Evolutionary conservation across 176 grass and related monocot genomes (phyloP), one percentile per base, ranked within the genome.

Genomic region (Oryza australiensis): DNA sequence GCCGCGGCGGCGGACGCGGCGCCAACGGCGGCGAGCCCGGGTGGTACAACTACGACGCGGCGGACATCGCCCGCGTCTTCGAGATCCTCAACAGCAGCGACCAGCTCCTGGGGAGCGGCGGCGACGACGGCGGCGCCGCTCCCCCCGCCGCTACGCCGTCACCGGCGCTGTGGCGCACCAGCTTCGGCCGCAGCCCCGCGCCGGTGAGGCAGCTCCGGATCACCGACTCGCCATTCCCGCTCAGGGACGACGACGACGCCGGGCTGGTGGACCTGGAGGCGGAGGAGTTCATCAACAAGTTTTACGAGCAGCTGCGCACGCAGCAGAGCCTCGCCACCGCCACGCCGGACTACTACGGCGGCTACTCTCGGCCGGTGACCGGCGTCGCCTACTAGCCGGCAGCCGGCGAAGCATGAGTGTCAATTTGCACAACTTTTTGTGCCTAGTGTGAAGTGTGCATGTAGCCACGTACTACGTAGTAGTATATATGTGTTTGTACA

Each of bases 171-270:
- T 82, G 83, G 88, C 42, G 72, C 34, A 79, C 68, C 41, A 82
- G 73, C 73, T 88, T 94, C 26, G 81, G 86, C 43, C 88, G 90
- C 81, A 98, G 90, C 66, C 89, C 96, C 3, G 85, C 80, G 64
- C 59, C 72, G 74, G 85, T 80, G 33, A 84, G 65, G 68, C 87
- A 98, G 78, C 91, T 95, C 22, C 80, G 93, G 80, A 90, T 99
- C 75, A 99, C 96, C 10, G 93, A 95, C 85, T 99, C 96, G 35
- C 96, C 96, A 43, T 95, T 91, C 84, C 86, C 82, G 5, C 0
- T 90, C 2, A 60, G 43, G 28, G 79, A 94, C 45, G 91, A 91
- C 78, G 88, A 51, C 12, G 51, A 34, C 9, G 68, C 7, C 4
- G 77, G 32, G 7, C 43, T 74, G 43, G 76, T 90, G 46, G 90